Percentiles rank a stretch among this genome's conserved stretches.
phyloP scores from a whole-genome alignment of 306 rosid genomes.

The Pterocarpus santalinus region DNA sequence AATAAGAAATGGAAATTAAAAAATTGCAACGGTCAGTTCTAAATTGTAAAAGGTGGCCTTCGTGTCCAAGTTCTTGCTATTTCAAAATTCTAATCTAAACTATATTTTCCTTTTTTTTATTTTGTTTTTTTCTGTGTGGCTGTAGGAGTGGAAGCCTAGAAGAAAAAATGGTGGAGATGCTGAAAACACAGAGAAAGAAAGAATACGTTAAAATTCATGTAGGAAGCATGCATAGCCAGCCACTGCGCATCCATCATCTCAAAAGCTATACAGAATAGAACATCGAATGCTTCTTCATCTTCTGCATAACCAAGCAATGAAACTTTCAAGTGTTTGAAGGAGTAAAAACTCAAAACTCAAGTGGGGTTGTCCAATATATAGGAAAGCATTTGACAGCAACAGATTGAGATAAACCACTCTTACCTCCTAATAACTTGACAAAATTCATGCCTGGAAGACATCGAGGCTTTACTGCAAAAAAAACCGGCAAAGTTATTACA shows the following conservation, averaged over 20 bases:
- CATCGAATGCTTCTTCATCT: conserved; percentile 85
- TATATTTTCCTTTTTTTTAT: no score
- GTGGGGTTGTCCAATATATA: neutral
- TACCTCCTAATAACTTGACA: conserved; percentile 87
- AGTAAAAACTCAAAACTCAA: conserved; percentile 18
- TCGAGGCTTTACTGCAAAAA: conserved; percentile 76
- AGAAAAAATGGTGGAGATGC: conserved; percentile 16
- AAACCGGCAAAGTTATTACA: conserved; percentile 20
- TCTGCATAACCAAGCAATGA: conserved; percentile 58
- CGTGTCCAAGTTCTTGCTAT: neutral
- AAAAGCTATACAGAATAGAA: conserved; percentile 82
- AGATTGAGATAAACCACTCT: conserved; percentile 33
- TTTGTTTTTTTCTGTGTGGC: neutral
- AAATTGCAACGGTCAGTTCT: neutral
- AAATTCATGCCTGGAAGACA: conserved; percentile 87
- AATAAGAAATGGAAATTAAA: conserved; percentile 9
- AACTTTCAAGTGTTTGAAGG: conserved; percentile 30
- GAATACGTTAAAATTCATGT: conserved; percentile 91
- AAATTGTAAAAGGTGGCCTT: neutral
- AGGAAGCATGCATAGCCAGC: conserved; percentile 95
- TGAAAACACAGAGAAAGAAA: conserved; percentile 40
- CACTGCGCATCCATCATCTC: conserved; percentile 99
- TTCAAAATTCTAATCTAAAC: neutral
- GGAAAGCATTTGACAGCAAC: conserved; percentile 14
- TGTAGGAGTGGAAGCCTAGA: neutral